These are phyloP conservation scores for Ceratobasidium theobromae DNA, from an alignment of 1,284 basidiomycete genomes.

Conservation along the genomic window DNA sequence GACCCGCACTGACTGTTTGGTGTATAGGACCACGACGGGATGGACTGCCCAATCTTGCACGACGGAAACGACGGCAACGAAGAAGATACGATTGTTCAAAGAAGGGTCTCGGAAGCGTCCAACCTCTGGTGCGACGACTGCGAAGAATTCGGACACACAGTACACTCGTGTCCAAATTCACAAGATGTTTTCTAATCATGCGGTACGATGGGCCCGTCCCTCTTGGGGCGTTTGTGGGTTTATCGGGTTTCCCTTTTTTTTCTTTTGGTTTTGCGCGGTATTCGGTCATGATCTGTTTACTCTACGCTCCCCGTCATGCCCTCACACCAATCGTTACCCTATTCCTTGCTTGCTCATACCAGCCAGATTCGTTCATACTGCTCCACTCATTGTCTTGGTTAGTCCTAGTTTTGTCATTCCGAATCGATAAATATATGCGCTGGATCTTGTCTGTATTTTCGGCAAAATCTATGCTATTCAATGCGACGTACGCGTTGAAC, in stretches of 20 bases:
- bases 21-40: slow-evolving; percentile 77
- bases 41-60: slow-evolving; percentile 67
- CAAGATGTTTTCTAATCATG: too few species aligned
- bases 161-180: too few species aligned
- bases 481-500: too few species aligned
- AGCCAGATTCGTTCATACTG: slow-evolving; percentile 15
- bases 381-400: neutral
- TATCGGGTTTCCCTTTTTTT: too few species aligned
- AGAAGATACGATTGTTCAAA: neutral
- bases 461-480: too few species aligned
- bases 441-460: too few species aligned
- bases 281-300: neutral
- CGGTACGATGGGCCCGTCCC: too few species aligned
- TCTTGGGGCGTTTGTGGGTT: too few species aligned
- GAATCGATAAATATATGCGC: neutral
- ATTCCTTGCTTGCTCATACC: slow-evolving; percentile 4
- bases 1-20: slow-evolving; percentile 46
- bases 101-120: slow-evolving; percentile 6
- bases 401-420: neutral
- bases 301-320: too few species aligned
- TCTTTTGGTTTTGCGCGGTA: too few species aligned
- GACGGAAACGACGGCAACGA: slow-evolving; percentile 37
- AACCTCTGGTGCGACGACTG: slow-evolving; percentile 73
- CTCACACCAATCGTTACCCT: slow-evolving; percentile 16
- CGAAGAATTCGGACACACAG: slow-evolving; percentile 67